Evolutionary conservation across 495 filamentous ascomycete species (phyloP), one percentile per base, ranked within the genome.

Genomic region (Neurospora discreta): DNA sequence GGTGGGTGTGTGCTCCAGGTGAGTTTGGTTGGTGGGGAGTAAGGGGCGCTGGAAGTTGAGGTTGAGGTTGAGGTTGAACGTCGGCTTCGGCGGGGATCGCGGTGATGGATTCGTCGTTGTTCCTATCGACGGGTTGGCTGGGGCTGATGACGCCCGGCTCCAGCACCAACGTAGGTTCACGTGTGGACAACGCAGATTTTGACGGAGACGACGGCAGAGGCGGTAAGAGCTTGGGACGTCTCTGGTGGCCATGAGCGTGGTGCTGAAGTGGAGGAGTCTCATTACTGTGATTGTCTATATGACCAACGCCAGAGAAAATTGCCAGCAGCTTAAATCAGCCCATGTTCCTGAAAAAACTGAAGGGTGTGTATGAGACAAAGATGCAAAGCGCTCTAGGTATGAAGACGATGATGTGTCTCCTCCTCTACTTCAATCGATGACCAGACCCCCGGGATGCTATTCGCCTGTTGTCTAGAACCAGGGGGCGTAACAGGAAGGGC

Each of bases 281-380:
- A 80, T 82, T 82, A 78, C 74, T 78, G 41, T 75, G 74, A 72
- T 80, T 73, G 74, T 71, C 81, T 83, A 81, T 73, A 33, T 60
- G 52, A 60, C 52, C 23, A 60, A 60, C 52, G 52, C 52, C 52
- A 60, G 52, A 60, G 15, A 74, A 75, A 70, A 78, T 40, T 60
- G 15, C 26, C 52, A 60, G 52, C 73, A 72, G 75, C 74, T 77
- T 73, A 76, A 79, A 74, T 81, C 75, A 80, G 77, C 77, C 74
- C 75, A 70, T 74, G 72, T 60, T 71, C 72, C 39, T 39, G 69
- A 33, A 71, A 73, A 13, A 73, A 72, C 39, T 72, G 39, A 40
- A 26, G 11, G 26, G n/a, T 40, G 18, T 30, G 15, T 23, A 20
- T 70, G 9, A 36, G 40, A 70, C 18, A 26, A 70, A 52, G 39